Conservation (phyloP, 495 filamentous ascomycete species). For the Neurospora intermedia region DNA sequence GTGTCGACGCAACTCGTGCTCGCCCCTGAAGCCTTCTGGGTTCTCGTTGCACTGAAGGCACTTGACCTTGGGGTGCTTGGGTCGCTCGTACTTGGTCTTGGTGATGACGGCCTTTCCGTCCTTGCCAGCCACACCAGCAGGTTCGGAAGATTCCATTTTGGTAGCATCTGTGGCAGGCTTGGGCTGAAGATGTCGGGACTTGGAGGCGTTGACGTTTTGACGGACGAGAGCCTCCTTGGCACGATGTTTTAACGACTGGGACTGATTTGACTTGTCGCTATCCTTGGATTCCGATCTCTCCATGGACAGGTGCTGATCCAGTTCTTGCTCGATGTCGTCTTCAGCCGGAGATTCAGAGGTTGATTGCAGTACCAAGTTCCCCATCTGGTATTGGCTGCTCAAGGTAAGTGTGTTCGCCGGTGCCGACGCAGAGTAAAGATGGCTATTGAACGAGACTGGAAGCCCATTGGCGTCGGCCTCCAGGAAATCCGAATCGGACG, state of each 20-base stretch:
- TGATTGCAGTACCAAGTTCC: conserved; percentile 22
- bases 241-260: conserved; percentile 28
- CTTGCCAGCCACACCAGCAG: conserved; percentile 12
- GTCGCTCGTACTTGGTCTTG: conserved; percentile 61
- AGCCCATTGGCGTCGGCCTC: conserved; percentile 25
- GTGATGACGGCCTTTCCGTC: conserved; percentile 47
- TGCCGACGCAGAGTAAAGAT: conserved; percentile 19
- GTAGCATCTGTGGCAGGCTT: conserved; percentile 22
- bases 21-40: conserved; percentile 82
- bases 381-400: conserved; percentile 24
- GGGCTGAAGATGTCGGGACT: conserved; percentile 24
- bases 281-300: conserved; percentile 33
- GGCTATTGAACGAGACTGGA: conserved; percentile 15
- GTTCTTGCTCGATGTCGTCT: background rate
- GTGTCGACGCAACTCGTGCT: conserved; percentile 87
- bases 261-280: conserved; percentile 32
- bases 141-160: conserved; percentile 14
- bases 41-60: conserved; percentile 66
- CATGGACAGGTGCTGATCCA: conserved; percentile 24
- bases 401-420: conserved; percentile 15
- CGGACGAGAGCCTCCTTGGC: conserved; percentile 32
- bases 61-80: conserved; percentile 62
- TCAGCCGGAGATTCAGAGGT: conserved; percentile 15
- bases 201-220: conserved; percentile 25
- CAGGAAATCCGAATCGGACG: conserved; percentile 19